Conservation (phyloP, 306 rosid genomes). For the Spatholobus suberectus region DNA sequence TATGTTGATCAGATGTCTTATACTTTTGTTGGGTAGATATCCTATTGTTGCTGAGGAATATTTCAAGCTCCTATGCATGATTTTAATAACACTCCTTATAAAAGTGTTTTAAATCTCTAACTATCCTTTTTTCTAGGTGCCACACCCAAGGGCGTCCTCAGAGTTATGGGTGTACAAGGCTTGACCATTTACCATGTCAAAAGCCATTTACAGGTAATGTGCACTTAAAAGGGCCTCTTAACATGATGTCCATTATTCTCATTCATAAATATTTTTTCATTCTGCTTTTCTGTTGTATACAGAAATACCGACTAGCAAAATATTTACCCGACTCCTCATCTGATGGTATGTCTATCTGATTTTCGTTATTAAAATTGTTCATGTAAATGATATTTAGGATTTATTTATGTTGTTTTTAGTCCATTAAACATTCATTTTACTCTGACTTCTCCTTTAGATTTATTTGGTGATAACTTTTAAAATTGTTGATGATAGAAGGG, state of each 20-base stretch:
- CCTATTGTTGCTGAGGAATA: constrained; percentile 29
- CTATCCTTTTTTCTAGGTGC: constrained; percentile 66
- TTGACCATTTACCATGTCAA: constrained; percentile 96
- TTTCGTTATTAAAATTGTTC: constrained; percentile 33
- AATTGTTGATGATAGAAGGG: constrained; percentile 64
- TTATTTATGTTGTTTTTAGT: constrained; percentile 29
- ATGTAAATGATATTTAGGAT: not conserved
- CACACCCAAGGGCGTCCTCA: constrained; percentile 97
- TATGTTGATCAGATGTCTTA: constrained; percentile 28
- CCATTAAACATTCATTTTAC: not conserved
- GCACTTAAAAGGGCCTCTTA: constrained; percentile 11
- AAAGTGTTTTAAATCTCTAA: constrained; percentile 25
- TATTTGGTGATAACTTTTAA: constrained; percentile 43
- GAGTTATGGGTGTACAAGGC: constrained; percentile 98
- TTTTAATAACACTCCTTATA: constrained; percentile 2
- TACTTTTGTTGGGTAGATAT: constrained; percentile 35
- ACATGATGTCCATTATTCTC: constrained; percentile 8
- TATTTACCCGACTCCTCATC: constrained; percentile 85
- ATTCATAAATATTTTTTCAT: constrained; percentile 28
- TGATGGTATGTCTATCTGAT: constrained; percentile 74
- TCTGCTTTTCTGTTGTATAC: constrained; percentile 49
- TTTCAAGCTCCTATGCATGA: constrained; percentile 20
- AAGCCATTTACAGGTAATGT: constrained; percentile 92
- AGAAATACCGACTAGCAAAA: constrained; percentile 98
- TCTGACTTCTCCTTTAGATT: constrained; percentile 31